A percentile compares a stretch with the other conserved stretches of the same genome.
These are phyloP conservation scores for Isatis lusitanica DNA, from an alignment of 441 rosid species.

Conservation along the genomic window DNA sequence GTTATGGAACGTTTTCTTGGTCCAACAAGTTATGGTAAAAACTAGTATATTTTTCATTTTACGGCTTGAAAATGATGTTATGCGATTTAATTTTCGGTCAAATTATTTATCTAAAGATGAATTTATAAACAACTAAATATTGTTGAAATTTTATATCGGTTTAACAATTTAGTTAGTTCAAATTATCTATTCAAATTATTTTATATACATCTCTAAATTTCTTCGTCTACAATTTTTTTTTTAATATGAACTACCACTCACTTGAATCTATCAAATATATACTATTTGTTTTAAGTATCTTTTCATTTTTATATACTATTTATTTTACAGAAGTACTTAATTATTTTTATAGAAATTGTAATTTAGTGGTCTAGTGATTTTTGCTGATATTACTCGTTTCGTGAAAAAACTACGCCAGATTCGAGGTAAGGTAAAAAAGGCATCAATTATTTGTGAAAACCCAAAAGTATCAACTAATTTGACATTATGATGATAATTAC, in stretches of 20 bases:
- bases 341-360: neutral
- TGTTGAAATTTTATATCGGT: neutral
- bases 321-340: too few species aligned
- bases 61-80: neutral
- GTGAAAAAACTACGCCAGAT: neutral
- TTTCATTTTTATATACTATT: too few species aligned
- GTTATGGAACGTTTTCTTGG: neutral
- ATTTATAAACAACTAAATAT: neutral
- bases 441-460: neutral
- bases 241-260: neutral
- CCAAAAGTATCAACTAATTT: neutral
- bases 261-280: neutral
- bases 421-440: neutral
- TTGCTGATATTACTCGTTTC: neutral
- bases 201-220: neutral
- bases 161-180: neutral
- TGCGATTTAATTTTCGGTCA: neutral
- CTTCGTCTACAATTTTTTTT: neutral
- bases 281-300: too few species aligned
- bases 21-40: neutral
- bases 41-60: neutral
- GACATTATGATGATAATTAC: slow-evolving; percentile 7
- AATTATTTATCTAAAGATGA: neutral
- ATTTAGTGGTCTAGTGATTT: neutral
- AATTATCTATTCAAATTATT: neutral